Conservation (phyloP, 2,329 filamentous ascomycete species). For the Hypoxylon sp. region DNA sequence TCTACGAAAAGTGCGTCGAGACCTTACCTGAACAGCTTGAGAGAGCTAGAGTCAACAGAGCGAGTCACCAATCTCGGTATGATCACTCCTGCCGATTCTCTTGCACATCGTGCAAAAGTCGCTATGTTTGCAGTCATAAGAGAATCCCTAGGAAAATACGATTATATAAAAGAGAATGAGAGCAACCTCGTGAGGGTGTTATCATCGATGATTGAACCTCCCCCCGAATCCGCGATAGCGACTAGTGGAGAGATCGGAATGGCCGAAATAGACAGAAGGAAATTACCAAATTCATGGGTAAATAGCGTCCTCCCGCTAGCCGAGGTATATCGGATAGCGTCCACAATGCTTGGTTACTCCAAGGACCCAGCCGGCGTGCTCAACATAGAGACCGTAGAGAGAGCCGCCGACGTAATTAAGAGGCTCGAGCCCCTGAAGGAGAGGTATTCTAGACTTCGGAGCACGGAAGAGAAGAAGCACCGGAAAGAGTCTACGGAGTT, state of each 20-base stretch:
- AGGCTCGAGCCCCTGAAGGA: conserved; percentile 46
- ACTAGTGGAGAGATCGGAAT: conserved; percentile 38
- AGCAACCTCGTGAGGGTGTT: conserved; percentile 48
- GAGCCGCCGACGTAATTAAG: conserved; percentile 33
- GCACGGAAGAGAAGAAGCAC: conserved; percentile 51
- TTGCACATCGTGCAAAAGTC: not conserved
- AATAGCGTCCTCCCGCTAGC: conserved; percentile 42
- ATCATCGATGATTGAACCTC: conserved; percentile 41
- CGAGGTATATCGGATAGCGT: conserved; percentile 49
- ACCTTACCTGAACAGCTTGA: conserved; percentile 57
- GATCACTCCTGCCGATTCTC: not conserved
- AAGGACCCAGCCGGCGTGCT: conserved; percentile 35
- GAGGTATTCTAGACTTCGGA: conserved; percentile 57
- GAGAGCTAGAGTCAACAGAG: conserved; percentile 57
- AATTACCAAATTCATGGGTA: conserved; percentile 33
- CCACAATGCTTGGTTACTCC: conserved; percentile 46
- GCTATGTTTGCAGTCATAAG: not conserved
- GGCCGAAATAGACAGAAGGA: conserved; percentile 7
- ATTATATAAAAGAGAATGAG: conserved; percentile 48
- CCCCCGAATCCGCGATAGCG: conserved; percentile 1
- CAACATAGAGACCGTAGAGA: conserved; percentile 34
- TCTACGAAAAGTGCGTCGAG: conserved; percentile 65
- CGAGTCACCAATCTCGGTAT: conserved; percentile 45
- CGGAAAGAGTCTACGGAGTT: conserved; percentile 38
- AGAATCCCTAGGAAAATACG: conserved; percentile 30